Percentiles rank a stretch among this genome's conserved stretches.
Conservation (phyloP, 441 rosid genomes). For the Populus tomentosa region DNA sequence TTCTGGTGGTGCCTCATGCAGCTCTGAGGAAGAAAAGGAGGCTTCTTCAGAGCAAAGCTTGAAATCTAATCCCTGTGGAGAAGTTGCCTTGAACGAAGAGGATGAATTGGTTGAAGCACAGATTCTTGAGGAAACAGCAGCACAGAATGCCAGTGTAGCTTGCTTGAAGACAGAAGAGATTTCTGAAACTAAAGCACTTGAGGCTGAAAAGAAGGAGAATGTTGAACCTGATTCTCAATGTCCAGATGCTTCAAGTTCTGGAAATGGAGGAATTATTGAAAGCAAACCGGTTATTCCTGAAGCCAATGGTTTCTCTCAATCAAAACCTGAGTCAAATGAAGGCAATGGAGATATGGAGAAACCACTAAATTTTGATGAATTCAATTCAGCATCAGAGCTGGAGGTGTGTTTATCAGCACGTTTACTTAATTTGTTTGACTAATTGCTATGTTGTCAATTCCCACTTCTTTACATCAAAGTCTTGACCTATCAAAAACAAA, state of each 20-base stretch:
- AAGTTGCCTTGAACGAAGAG: conserved; percentile 16
- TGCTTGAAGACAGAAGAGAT: not conserved
- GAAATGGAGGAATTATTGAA: conserved; percentile 22
- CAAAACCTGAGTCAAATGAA: conserved; percentile 19
- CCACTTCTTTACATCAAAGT: not conserved
- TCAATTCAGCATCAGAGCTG: conserved; percentile 57
- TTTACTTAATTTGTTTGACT: not conserved
- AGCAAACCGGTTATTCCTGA: conserved; percentile 9
- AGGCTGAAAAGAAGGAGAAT: conserved; percentile 19
- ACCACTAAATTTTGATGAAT: conserved; percentile 60
- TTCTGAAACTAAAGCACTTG: not conserved
- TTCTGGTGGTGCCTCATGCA: conserved; percentile 34
- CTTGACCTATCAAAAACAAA: not conserved
- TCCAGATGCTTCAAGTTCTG: conserved; percentile 14
- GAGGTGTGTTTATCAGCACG: conserved; percentile 46
- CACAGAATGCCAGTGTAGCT: conserved; percentile 1
- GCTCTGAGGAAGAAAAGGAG: conserved; percentile 61
- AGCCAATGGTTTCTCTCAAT: conserved; percentile 4
- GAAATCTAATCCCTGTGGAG: conserved; percentile 19
- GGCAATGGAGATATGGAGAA: conserved; percentile 23
- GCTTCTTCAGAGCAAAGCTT: conserved; percentile 24
- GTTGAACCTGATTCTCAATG: conserved; percentile 18
- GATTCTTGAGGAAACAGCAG: conserved; percentile 19
- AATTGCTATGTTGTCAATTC: not conserved
- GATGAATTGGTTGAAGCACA: conserved; percentile 24